phyloP scores from a whole-genome alignment of 1,139 yeast species.

The Yamadazyma dendronema region DNA sequence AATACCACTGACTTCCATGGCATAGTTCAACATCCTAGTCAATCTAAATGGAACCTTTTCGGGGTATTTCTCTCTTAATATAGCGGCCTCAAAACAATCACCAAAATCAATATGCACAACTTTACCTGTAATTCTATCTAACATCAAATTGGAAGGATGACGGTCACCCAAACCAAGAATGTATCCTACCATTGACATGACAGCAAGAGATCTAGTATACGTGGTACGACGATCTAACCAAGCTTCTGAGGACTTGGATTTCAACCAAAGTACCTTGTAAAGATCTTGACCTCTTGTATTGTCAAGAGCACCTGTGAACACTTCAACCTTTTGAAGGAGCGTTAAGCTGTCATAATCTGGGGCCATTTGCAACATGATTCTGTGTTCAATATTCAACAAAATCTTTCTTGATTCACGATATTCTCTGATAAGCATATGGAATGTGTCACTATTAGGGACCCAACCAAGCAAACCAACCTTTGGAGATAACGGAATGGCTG shows the following conservation, averaged over 20 bases:
- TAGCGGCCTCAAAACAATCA: slow-evolving; percentile 98
- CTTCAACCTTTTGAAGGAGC: slow-evolving; percentile 89
- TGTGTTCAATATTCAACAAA: slow-evolving; percentile 85
- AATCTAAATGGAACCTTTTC: slow-evolving; percentile 97
- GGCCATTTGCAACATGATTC: slow-evolving; percentile 97
- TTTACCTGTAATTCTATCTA: slow-evolving; percentile 90
- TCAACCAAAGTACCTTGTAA: slow-evolving; percentile 93
- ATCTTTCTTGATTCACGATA: slow-evolving; percentile 91
- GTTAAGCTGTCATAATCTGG: slow-evolving; percentile 94
- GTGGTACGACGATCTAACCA: slow-evolving; percentile 98
- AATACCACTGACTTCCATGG: slow-evolving; percentile 98
- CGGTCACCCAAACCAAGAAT: slow-evolving; percentile 96
- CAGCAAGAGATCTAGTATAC: slow-evolving; percentile 92
- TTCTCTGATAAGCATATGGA: slow-evolving; percentile 89
- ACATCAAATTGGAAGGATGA: slow-evolving; percentile 95
- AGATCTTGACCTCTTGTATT: slow-evolving; percentile 96
- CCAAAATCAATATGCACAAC: slow-evolving; percentile 98
- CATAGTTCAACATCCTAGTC: slow-evolving; percentile 95
- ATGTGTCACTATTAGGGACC: slow-evolving; percentile 97
- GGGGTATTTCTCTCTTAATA: slow-evolving; percentile 92
- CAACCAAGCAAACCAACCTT: slow-evolving; percentile 95
- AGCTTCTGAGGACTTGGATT: slow-evolving; percentile 92
- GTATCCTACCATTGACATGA: slow-evolving; percentile 98
- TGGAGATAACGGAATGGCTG: slow-evolving; percentile 95
- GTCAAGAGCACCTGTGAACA: slow-evolving; percentile 92